Evolutionary conservation across 352 stramenopile genomes (phyloP).

Genomic region (Pythium insidiosum): DNA sequence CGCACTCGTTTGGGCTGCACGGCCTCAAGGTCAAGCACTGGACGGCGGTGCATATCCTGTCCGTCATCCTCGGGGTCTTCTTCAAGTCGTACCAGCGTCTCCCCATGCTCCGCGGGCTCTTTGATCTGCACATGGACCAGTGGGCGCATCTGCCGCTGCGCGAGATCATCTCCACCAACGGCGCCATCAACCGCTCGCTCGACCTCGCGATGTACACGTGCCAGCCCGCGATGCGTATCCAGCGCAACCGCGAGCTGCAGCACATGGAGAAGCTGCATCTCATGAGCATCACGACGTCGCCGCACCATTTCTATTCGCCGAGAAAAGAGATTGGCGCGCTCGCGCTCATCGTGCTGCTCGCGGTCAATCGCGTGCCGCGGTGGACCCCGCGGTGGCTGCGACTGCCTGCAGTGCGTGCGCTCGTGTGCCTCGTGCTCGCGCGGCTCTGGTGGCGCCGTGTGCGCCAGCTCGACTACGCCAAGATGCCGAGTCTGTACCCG

Average conservation of each 20-base stretch:
- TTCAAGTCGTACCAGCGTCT: slow-evolving; percentile 34
- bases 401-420: background rate
- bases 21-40: slow-evolving; percentile 19
- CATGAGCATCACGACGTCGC: slow-evolving; percentile 67
- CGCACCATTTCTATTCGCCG: slow-evolving; percentile 14
- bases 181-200: slow-evolving; percentile 24
- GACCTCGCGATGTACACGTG: slow-evolving; percentile 37
- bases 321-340: slow-evolving; percentile 4
- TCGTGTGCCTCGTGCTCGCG: background rate
- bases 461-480: slow-evolving; percentile 21
- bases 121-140: slow-evolving; percentile 48
- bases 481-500: slow-evolving; percentile 48
- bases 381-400: slow-evolving; percentile 4
- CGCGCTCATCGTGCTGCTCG: slow-evolving; percentile 1
- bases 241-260: slow-evolving; percentile 39
- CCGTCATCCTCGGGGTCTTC: slow-evolving; percentile 22
- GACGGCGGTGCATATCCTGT: slow-evolving; percentile 26
- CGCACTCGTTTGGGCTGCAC: slow-evolving; percentile 39
- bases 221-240: slow-evolving; percentile 34
- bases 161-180: slow-evolving; percentile 23
- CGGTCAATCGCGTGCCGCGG: background rate
- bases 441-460: slow-evolving; percentile 7
- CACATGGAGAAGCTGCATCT: slow-evolving; percentile 64
- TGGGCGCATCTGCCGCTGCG: slow-evolving; percentile 32
- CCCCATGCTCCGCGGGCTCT: slow-evolving; percentile 29